A percentile compares a stretch with the other conserved stretches of the same genome.
phyloP scores from a whole-genome alignment of 139 green algal genomes.

The Pedinophyceae sp. region DNA sequence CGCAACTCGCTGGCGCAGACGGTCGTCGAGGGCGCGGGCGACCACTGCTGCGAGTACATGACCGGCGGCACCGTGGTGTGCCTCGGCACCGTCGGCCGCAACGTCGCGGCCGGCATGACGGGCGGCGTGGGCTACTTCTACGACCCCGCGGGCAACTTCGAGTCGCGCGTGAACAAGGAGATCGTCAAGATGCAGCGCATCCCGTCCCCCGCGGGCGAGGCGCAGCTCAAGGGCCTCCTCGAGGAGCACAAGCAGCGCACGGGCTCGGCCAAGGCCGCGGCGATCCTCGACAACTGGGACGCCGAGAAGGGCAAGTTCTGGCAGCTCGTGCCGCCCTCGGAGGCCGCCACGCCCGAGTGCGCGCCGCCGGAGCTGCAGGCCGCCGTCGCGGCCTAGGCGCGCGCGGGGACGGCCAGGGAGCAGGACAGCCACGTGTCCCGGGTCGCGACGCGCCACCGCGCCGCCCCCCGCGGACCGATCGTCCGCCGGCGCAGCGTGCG shows the following conservation, averaged over 20 bases:
- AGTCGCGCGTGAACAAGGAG: constrained; percentile 70
- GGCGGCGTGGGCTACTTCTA: constrained; percentile 94
- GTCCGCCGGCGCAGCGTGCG: too few species aligned
- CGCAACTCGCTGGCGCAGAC: constrained; percentile 81
- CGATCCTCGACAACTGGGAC: constrained; percentile 70
- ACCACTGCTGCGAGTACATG: constrained; percentile 99
- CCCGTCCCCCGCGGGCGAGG: constrained; percentile 55
- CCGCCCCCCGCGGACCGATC: too few species aligned
- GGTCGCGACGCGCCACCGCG: too few species aligned
- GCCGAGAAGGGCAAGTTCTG: constrained; percentile 67
- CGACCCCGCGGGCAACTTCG: constrained; percentile 81
- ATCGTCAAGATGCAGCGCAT: constrained; percentile 90
- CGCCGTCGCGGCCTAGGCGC: too few species aligned
- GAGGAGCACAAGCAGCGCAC: constrained; percentile 66
- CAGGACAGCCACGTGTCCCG: too few species aligned
- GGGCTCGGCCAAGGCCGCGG: constrained; percentile 44
- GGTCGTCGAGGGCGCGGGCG: constrained; percentile 88
- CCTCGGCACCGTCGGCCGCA: constrained; percentile 73
- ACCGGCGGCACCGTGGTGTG: constrained; percentile 59
- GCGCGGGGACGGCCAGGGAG: too few species aligned
- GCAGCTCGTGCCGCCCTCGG: constrained; percentile 88
- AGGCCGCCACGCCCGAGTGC: constrained; percentile 37
- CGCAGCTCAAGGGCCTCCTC: constrained; percentile 74
- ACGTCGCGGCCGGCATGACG: constrained; percentile 96
- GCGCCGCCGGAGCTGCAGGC: too few species aligned